phyloP scores from a whole-genome alignment of 495 filamentous ascomycete species.

The Letharia lupina region DNA sequence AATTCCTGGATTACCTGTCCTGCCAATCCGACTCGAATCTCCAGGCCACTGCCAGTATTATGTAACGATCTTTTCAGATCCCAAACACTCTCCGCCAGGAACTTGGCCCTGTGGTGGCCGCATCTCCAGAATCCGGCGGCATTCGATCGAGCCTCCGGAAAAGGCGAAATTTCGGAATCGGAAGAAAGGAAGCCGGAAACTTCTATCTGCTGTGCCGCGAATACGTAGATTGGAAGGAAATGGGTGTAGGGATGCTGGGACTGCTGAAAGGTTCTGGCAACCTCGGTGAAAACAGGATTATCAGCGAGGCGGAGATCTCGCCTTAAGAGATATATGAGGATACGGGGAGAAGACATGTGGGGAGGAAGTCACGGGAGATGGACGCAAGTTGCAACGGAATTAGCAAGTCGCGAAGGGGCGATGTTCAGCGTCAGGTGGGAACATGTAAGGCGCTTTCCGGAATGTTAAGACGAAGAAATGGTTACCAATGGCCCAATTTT shows the following conservation, averaged over 20 bases:
- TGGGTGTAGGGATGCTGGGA: constrained; percentile 50
- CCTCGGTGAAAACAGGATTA: constrained; percentile 54
- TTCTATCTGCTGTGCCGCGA: constrained; percentile 57
- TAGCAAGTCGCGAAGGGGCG: background rate
- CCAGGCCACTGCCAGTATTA: constrained; percentile 47
- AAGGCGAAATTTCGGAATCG: constrained; percentile 39
- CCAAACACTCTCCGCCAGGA: constrained; percentile 59
- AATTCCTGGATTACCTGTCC: constrained; percentile 46
- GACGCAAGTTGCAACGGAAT: background rate
- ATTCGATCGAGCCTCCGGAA: constrained; percentile 47
- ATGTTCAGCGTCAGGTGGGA: background rate
- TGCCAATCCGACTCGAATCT: constrained; percentile 52
- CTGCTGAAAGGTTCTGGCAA: constrained; percentile 34
- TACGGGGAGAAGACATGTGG: constrained; percentile 29
- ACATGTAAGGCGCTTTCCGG: too few species aligned
- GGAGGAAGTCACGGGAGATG: background rate
- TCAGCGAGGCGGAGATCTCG: constrained; percentile 60
- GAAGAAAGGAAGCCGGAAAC: constrained; percentile 55
- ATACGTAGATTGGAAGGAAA: constrained; percentile 56
- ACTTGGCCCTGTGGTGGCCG: constrained; percentile 58
- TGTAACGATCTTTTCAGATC: constrained; percentile 52
- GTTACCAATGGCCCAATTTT: too few species aligned
- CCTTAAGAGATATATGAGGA: constrained; percentile 55
- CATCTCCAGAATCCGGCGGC: constrained; percentile 57
- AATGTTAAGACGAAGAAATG: too few species aligned